Evolutionary conservation across 148 eudicot genomes (phyloP).

Genomic region (Diospyros lotus): DNA sequence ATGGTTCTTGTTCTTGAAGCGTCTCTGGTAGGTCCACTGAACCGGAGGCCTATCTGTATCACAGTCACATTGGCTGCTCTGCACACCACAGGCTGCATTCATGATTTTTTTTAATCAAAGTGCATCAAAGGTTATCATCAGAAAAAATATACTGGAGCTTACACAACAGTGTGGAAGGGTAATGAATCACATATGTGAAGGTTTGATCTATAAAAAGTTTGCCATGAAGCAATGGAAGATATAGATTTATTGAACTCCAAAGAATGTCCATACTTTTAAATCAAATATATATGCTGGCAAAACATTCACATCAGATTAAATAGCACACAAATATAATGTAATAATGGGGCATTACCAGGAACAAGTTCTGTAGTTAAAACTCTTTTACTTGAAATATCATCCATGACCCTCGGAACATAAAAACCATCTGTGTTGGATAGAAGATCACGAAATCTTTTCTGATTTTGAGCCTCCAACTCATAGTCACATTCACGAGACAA

Average conservation of each 20-base stretch:
- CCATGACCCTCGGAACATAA: constrained; percentile 83
- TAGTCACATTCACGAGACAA: constrained; percentile 93
- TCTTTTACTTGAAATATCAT: constrained; percentile 74
- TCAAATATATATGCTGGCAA: not conserved
- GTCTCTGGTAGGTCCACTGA: no score
- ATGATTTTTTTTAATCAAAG: not conserved
- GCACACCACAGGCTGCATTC: not conserved
- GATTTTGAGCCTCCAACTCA: constrained; percentile 70
- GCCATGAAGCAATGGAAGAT: not conserved
- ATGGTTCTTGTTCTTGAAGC: no score
- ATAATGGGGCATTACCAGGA: constrained; percentile 45
- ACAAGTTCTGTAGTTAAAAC: constrained; percentile 81
- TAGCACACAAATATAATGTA: not conserved
- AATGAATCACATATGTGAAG: not conserved
- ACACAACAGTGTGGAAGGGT: not conserved
- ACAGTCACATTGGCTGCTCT: not conserved
- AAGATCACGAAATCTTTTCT: constrained; percentile 52
- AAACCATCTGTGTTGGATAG: constrained; percentile 56
- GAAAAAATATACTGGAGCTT: not conserved
- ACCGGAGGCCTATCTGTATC: not conserved
- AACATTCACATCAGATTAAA: not conserved
- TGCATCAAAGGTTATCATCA: not conserved
- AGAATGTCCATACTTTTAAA: not conserved
- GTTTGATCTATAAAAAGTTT: not conserved
- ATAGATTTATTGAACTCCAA: not conserved